Conservation (phyloP, 2,329 filamentous ascomycete species). For the Stagonosporopsis chrysanthemi region DNA sequence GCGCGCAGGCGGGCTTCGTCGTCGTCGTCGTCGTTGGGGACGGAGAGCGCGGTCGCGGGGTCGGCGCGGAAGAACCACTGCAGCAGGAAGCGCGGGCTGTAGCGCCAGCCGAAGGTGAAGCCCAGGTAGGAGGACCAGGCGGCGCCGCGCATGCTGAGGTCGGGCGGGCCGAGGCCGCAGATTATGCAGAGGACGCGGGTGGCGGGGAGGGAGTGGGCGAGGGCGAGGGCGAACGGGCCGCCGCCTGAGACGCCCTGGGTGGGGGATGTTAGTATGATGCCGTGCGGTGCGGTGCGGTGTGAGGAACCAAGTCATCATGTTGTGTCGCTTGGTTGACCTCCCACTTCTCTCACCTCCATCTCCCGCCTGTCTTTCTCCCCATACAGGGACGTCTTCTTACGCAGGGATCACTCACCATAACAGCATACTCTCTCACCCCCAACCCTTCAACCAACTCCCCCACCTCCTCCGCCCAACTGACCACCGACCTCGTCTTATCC, state of each 20-base stretch:
- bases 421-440: slow-evolving; percentile 27
- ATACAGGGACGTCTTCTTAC: too few species aligned
- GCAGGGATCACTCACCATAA: slow-evolving; percentile 29
- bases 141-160: slow-evolving; percentile 47
- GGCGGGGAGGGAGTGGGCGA: slow-evolving; percentile 31
- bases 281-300: too few species aligned
- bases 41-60: slow-evolving; percentile 37
- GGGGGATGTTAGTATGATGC: too few species aligned
- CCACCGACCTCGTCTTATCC: slow-evolving; percentile 28
- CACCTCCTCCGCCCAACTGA: slow-evolving; percentile 37
- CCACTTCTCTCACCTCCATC: background rate
- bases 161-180: slow-evolving; percentile 45
- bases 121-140: slow-evolving; percentile 34
- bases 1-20: slow-evolving; percentile 24
- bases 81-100: slow-evolving; percentile 22
- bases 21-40: slow-evolving; percentile 30
- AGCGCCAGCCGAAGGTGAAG: slow-evolving; percentile 43
- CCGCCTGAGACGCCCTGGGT: slow-evolving; percentile 43
- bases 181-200: slow-evolving; percentile 38
- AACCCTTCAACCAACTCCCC: slow-evolving; percentile 32
- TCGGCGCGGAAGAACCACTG: slow-evolving; percentile 37
- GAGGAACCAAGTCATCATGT: too few species aligned
- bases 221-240: slow-evolving; percentile 43
- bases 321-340: too few species aligned
- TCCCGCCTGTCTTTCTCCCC: too few species aligned